Percentiles rank a stretch among this genome's conserved stretches.
Conservation (phyloP, 495 filamentous ascomycete genomes). For the Podospora tetraspora region DNA sequence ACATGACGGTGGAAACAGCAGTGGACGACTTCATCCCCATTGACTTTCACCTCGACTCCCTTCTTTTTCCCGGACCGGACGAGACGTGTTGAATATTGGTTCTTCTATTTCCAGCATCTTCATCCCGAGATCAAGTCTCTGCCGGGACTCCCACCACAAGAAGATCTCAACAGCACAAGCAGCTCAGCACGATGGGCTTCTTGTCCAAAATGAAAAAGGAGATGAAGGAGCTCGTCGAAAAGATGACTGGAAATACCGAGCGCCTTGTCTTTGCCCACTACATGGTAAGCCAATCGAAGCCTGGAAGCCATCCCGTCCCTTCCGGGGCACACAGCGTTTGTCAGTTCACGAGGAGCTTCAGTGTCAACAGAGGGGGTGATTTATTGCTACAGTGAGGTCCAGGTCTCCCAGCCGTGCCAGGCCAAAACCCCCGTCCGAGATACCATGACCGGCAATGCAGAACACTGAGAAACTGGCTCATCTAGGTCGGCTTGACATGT, state of each 20-base stretch:
- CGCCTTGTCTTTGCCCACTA: conserved; percentile 40
- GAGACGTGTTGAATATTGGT: neutral
- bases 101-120: neutral
- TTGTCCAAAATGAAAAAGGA: conserved; percentile 11
- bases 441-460: neutral
- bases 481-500: conserved; percentile 39
- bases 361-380: no score
- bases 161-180: neutral
- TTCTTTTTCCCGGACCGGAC: neutral
- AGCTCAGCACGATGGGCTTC: neutral
- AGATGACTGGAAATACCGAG: neutral
- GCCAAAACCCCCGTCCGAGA: neutral
- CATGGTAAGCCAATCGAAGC: conserved; percentile 30
- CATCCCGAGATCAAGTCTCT: neutral
- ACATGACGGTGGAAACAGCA: neutral
- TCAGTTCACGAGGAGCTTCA: no score
- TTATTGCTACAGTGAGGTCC: no score
- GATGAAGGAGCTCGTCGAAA: conserved; percentile 6
- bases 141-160: neutral
- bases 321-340: no score
- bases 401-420: neutral
- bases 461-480: neutral
- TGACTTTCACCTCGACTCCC: neutral
- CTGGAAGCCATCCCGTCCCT: neutral
- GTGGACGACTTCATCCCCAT: neutral